Evolutionary conservation across 2,329 filamentous ascomycete genomes (phyloP).

Genomic region (Cladorrhinum sp.): DNA sequence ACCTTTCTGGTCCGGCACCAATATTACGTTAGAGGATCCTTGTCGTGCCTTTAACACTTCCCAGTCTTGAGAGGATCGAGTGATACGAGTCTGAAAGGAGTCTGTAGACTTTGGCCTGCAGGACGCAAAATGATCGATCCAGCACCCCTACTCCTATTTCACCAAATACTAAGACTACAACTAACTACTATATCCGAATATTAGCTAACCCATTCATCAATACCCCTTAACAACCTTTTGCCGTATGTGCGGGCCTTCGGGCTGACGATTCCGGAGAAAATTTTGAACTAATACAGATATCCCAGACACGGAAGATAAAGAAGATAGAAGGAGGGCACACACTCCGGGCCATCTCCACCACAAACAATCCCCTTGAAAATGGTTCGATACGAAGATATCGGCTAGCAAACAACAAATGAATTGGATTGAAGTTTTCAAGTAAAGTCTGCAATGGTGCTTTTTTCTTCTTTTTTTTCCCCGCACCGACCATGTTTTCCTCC

Average conservation of each 20-base stretch:
- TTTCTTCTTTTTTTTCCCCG: neutral
- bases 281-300: no score
- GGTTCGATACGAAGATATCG: constrained; percentile 48
- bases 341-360: constrained; percentile 46
- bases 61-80: neutral
- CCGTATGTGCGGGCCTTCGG: no score
- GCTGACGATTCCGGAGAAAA: no score
- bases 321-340: constrained; percentile 42
- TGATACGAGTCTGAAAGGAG: neutral
- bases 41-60: neutral
- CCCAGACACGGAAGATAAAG: constrained; percentile 42
- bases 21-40: neutral
- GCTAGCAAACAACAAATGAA: neutral
- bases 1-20: neutral
- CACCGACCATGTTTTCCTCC: no score
- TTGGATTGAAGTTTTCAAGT: neutral
- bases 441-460: neutral
- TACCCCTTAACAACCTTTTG: no score
- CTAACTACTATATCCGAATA: no score
- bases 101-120: neutral
- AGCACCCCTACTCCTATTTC: no score
- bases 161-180: no score
- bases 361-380: constrained; percentile 47
- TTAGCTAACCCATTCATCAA: no score
- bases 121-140: neutral